Percentiles rank a stretch among this genome's conserved stretches.
These are phyloP conservation scores for Alternaria arbusti DNA, from an alignment of 2,329 filamentous ascomycete genomes.

Conservation along the genomic window DNA sequence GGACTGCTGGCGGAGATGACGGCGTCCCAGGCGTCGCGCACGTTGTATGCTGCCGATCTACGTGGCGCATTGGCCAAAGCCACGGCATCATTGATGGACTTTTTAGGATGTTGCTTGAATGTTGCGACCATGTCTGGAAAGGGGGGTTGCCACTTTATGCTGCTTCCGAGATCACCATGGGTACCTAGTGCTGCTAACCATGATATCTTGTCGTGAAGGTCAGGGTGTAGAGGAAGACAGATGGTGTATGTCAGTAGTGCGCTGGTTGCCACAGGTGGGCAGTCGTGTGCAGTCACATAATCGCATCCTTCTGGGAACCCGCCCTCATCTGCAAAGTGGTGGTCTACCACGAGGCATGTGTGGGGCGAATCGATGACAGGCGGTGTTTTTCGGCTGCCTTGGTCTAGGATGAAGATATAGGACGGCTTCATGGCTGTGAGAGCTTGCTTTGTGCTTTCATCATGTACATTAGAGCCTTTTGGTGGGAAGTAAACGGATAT, in stretches of 20 bases:
- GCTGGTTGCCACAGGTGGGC: slow-evolving; percentile 69
- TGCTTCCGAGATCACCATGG: slow-evolving; percentile 70
- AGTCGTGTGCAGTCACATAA: slow-evolving; percentile 68
- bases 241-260: slow-evolving; percentile 69
- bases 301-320: slow-evolving; percentile 63
- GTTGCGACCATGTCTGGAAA: slow-evolving; percentile 70
- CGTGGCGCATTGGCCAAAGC: slow-evolving; percentile 70
- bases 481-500: slow-evolving; percentile 66
- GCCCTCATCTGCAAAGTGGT: slow-evolving; percentile 63
- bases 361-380: slow-evolving; percentile 60
- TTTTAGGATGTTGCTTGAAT: slow-evolving; percentile 68
- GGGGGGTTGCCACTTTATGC: slow-evolving; percentile 68
- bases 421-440: slow-evolving; percentile 60
- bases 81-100: slow-evolving; percentile 67
- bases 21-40: slow-evolving; percentile 66
- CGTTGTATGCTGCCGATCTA: slow-evolving; percentile 66
- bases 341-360: slow-evolving; percentile 67
- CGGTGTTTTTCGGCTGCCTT: slow-evolving; percentile 64
- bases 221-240: slow-evolving; percentile 62
- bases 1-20: slow-evolving; percentile 61
- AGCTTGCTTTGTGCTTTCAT: slow-evolving; percentile 57
- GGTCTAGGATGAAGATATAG: slow-evolving; percentile 70
- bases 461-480: slow-evolving; percentile 67
- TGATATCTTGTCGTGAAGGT: slow-evolving; percentile 58
- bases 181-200: slow-evolving; percentile 71